These are phyloP conservation scores for Sherardia arvensis DNA, from an alignment of 257 asterid genomes.

Conservation along the genomic window DNA sequence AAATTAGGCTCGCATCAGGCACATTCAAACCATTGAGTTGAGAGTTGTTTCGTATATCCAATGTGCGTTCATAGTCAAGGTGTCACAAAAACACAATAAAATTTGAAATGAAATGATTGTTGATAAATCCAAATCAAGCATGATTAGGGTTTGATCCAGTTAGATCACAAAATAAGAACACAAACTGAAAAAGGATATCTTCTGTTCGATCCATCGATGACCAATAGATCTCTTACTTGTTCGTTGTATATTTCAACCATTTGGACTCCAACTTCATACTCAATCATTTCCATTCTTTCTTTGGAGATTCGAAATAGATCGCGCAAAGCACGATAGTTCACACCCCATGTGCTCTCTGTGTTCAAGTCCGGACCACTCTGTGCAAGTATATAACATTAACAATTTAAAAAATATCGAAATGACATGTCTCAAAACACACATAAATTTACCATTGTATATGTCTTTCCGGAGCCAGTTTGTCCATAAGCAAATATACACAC, in stretches of 20 bases:
- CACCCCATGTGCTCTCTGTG: conserved; percentile 84
- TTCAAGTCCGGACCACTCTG: conserved; percentile 96
- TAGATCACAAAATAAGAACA: background rate
- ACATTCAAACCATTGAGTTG: conserved; percentile 90
- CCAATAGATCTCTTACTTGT: conserved; percentile 92
- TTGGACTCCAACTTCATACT: conserved; percentile 85
- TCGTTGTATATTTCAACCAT: conserved; percentile 92
- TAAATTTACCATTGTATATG: conserved; percentile 71
- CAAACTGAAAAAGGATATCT: conserved; percentile 61
- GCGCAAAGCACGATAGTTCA: conserved; percentile 75
- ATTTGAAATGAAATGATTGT: background rate
- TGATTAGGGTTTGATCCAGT: background rate
- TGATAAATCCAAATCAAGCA: background rate
- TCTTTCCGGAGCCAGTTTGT: conserved; percentile 92
- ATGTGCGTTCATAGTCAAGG: conserved; percentile 51
- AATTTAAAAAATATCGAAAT: background rate
- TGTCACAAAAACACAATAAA: conserved; percentile 5
- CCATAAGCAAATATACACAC: conserved; percentile 92
- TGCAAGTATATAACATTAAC: conserved; percentile 7
- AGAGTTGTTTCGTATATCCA: conserved; percentile 82
- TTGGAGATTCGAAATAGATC: conserved; percentile 65
- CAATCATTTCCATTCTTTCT: conserved; percentile 46
- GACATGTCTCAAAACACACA: background rate
- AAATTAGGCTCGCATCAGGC: conserved; percentile 76
- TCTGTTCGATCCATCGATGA: conserved; percentile 54